Evolutionary conservation across 129 eudicot species (phyloP).

Genomic region (Flaveria trinervia): DNA sequence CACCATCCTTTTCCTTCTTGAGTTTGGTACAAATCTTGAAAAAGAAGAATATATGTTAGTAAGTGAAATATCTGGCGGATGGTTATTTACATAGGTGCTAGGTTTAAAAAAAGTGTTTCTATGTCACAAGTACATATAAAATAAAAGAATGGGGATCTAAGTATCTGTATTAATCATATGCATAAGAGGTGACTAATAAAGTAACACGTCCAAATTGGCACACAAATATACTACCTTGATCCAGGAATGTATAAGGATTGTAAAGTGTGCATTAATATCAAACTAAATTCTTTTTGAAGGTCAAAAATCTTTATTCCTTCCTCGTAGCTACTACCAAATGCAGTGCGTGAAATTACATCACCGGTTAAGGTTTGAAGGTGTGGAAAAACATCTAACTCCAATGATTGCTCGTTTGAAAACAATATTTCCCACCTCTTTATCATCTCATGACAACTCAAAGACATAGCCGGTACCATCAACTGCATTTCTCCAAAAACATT

Average conservation of each 20-base stretch:
- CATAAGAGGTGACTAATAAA: no score
- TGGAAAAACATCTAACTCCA: conserved; percentile 1
- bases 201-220: no score
- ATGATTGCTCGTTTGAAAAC: neutral
- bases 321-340: conserved; percentile 1
- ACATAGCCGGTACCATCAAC: conserved; percentile 5
- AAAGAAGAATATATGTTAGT: no score
- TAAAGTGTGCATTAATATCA: no score
- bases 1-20: neutral
- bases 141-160: no score
- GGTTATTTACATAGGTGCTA: no score
- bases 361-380: neutral
- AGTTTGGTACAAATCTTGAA: neutral
- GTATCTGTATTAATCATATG: no score
- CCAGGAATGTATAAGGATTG: conserved; percentile 10
- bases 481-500: neutral
- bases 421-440: conserved; percentile 7
- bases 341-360: conserved; percentile 10
- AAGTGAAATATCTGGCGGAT: no score
- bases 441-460: neutral
- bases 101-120: no score
- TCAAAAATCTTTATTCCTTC: neutral
- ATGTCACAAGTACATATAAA: no score
- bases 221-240: conserved; percentile 1
- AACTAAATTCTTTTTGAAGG: conserved; percentile 9